phyloP scores from a whole-genome alignment of 768 basidiomycete species.

The Cubamyces sp. region DNA sequence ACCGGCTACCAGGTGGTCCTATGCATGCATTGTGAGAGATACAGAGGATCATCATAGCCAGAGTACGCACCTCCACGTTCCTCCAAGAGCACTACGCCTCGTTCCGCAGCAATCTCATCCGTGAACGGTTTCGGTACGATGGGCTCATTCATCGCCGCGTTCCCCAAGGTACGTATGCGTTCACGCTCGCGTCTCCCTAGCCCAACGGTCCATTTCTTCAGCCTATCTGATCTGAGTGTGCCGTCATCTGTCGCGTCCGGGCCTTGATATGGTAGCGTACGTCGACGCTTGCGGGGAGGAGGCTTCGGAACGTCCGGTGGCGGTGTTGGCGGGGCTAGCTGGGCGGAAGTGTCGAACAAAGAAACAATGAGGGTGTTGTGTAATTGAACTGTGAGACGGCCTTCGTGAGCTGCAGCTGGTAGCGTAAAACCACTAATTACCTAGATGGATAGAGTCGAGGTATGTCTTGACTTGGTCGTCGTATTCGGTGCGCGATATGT shows the following conservation, averaged over 20 bases:
- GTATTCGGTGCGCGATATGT: slow-evolving; percentile 74
- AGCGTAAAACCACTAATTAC: background rate
- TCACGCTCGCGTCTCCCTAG: slow-evolving; percentile 78
- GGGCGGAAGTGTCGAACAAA: slow-evolving; percentile 76
- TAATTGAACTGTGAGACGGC: slow-evolving; percentile 59
- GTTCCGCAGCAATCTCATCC: slow-evolving; percentile 74
- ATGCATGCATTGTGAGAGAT: background rate
- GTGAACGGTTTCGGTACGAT: slow-evolving; percentile 48
- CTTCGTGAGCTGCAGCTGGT: background rate
- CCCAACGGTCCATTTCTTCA: slow-evolving; percentile 77
- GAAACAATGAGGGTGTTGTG: slow-evolving; percentile 87
- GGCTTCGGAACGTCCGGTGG: slow-evolving; percentile 66
- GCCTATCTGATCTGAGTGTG: slow-evolving; percentile 60
- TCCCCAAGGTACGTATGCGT: slow-evolving; percentile 57
- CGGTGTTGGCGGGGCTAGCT: slow-evolving; percentile 68
- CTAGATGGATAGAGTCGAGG: slow-evolving; percentile 38
- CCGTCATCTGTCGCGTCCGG: slow-evolving; percentile 55
- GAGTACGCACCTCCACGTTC: slow-evolving; percentile 66
- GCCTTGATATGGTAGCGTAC: slow-evolving; percentile 72
- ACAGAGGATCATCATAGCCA: background rate
- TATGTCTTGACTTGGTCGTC: slow-evolving; percentile 68
- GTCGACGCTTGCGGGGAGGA: slow-evolving; percentile 70
- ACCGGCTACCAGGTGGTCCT: slow-evolving; percentile 75
- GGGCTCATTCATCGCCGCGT: slow-evolving; percentile 42
- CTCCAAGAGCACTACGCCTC: slow-evolving; percentile 63